phyloP scores from a whole-genome alignment of 495 filamentous ascomycete species.

The Xylaria scruposa region DNA sequence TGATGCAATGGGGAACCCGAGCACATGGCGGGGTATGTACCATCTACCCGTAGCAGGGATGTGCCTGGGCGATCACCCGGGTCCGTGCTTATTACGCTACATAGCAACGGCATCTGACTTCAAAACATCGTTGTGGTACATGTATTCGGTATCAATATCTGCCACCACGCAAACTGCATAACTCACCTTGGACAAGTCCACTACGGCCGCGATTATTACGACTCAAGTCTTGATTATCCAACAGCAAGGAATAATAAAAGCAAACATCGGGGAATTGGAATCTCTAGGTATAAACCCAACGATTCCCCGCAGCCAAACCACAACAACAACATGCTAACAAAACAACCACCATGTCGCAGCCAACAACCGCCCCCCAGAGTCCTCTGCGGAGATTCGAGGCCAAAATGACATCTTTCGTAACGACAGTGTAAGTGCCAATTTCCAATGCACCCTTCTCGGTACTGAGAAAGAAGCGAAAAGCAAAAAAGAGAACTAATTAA shows the following conservation, averaged over 20 bases:
- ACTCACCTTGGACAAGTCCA: not conserved
- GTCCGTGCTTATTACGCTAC: constrained; percentile 7
- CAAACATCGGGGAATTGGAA: not conserved
- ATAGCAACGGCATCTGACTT: constrained; percentile 15
- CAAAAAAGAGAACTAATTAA: constrained; percentile 3
- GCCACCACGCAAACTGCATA: constrained; percentile 6
- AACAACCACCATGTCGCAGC: constrained; percentile 32
- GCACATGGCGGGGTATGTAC: constrained; percentile 17
- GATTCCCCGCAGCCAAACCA: not conserved
- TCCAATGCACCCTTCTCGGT: not conserved
- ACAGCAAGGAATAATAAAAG: too few species aligned
- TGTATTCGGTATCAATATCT: constrained; percentile 12
- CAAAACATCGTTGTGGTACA: constrained; percentile 15
- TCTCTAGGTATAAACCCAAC: constrained; percentile 6
- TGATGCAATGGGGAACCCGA: not conserved
- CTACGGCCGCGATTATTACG: constrained; percentile 2
- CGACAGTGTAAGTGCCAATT: constrained; percentile 52
- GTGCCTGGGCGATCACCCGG: constrained; percentile 1
- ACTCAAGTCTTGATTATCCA: not conserved
- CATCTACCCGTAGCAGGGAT: constrained; percentile 9
- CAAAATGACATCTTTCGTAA: constrained; percentile 60
- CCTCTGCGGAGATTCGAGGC: constrained; percentile 32
- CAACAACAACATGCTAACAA: constrained; percentile 33
- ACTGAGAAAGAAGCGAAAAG: not conserved
- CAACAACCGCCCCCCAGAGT: constrained; percentile 21